Evolutionary conservation across 768 basidiomycete species (phyloP), one percentile per base, ranked within the genome.

Genomic region (Lactarius indigo): DNA sequence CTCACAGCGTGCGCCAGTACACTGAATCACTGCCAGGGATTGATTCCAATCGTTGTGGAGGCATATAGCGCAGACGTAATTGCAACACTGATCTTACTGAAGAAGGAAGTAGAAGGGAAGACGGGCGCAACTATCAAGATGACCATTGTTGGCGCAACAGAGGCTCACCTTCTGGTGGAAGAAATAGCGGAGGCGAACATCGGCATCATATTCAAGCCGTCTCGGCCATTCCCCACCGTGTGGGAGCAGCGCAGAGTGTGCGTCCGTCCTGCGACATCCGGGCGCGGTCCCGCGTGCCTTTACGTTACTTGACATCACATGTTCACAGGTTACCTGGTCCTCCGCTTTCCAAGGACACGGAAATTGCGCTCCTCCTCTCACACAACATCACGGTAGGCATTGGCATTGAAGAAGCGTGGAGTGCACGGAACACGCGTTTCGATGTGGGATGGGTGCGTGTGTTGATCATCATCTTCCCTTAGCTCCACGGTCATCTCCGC

Each of bases 401-500:
- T 57, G 90, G 89, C 20, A 80, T 87, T 56, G 76, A 81, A 55
- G 85, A 87, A 67, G 83, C 83, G 47, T 93, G 88, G 89, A 80
- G 83, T 31, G 88, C 90, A 8, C 84, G 91, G 30, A 92, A 89
- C 73, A 81, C 89, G 12, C 84, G 89, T 18, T 91, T 94, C 70
- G 93, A 96, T 69, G 77, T 86, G 35, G 90, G 85, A 52, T 96
- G 94, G 94, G 91, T 89, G 68, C 71, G 85, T 78, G 23, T n/a
- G 2, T 31, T 42, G 31, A 52, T 60, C n/a, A 31, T 66, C 20
- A 70, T 70, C 59, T 44, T 63, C 47, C 20, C 65, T 55, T 30
- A 56, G 37, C 39, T 59, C 41, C 52, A 41, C 39, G 41, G 33
- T 59, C 68, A 33, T 58, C 28, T 56, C 62, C 33, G 54, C 62